Conservation (phyloP, 805 yeast species). For the Yarrowia divulgata region DNA sequence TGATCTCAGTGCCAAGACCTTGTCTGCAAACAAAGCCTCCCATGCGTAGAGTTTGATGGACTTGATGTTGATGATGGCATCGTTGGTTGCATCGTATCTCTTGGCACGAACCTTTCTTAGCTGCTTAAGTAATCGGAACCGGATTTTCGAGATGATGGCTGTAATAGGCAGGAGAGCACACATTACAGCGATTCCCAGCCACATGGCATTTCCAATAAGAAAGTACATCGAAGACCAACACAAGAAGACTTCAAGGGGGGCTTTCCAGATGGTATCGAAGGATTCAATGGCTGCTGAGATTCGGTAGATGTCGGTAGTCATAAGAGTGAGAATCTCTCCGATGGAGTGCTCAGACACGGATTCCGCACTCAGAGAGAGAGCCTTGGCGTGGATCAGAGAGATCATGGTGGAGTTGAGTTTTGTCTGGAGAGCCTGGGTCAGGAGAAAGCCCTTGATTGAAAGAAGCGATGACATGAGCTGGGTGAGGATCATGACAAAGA, state of each 20-base stretch:
- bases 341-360: slow-evolving; percentile 72
- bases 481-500: slow-evolving; percentile 73
- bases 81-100: slow-evolving; percentile 86
- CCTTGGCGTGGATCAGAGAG: slow-evolving; percentile 72
- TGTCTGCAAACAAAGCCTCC: slow-evolving; percentile 84
- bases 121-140: slow-evolving; percentile 50
- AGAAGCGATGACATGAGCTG: slow-evolving; percentile 76
- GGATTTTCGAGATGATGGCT: slow-evolving; percentile 67
- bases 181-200: slow-evolving; percentile 87
- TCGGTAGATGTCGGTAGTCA: slow-evolving; percentile 93
- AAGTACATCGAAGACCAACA: slow-evolving; percentile 77
- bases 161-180: slow-evolving; percentile 80
- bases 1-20: slow-evolving; percentile 81
- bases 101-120: slow-evolving; percentile 92
- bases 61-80: slow-evolving; percentile 85
- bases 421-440: slow-evolving; percentile 78
- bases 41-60: slow-evolving; percentile 93
- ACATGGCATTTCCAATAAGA: slow-evolving; percentile 84
- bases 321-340: slow-evolving; percentile 91
- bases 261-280: slow-evolving; percentile 86
- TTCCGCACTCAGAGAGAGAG: slow-evolving; percentile 70
- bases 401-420: slow-evolving; percentile 63
- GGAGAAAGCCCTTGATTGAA: slow-evolving; percentile 79
- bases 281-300: slow-evolving; percentile 81
- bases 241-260: slow-evolving; percentile 84